Evolutionary conservation across 1,139 yeast genomes (phyloP), one percentile per base, ranked within the genome.

Genomic region (Blastobotrys capitulatus): DNA sequence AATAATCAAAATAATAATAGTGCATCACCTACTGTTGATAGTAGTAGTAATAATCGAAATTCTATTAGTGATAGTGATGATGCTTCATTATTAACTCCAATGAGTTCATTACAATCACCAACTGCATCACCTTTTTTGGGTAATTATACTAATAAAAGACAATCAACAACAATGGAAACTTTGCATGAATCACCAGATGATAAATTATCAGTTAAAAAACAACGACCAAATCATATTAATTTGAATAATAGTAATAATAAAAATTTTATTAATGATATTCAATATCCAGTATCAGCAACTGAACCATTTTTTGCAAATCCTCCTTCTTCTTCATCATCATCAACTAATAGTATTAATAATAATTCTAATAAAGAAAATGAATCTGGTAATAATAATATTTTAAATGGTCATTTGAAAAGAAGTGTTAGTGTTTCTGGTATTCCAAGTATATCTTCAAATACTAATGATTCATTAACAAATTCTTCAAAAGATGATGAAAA

Each of bases 91-190:
- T 41, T 53, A 38, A 53, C 54, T 12, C 54, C 54, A 22, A 39
- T 48, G 45, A 20, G 29, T 19, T 51, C 53, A 5, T 37, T 51
- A 34, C 49, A 48, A 16, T 47, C 53, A 20, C 53, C 55, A 18
- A 39, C 47, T 10, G 38, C 52, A 27, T 51, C 55, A 22, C 51
- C 51, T 1, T 48, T 44, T 25, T 26, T 44, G 12, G 47, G 50
- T 9, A 18, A 42, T 8, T 19, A 29, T 12, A 35, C 15, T 16
- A 47, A 44, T 35, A 48, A 48, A 37, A 48, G 51, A 6, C 39
- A 48, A 15, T 47, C 51, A 10, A 22, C n/a, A n/a, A 36, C 39
- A 9, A 42, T 43, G 38, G 50, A 47, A 16, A 26, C 43, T 20
- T 42, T 16, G 47, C 31, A 38, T 12, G 35, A 25, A 25, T 34